A percentile compares a stretch with the other conserved stretches of the same genome.
Conservation (phyloP, 2,329 filamentous ascomycete genomes). For the Tolypocladium amazonense region DNA sequence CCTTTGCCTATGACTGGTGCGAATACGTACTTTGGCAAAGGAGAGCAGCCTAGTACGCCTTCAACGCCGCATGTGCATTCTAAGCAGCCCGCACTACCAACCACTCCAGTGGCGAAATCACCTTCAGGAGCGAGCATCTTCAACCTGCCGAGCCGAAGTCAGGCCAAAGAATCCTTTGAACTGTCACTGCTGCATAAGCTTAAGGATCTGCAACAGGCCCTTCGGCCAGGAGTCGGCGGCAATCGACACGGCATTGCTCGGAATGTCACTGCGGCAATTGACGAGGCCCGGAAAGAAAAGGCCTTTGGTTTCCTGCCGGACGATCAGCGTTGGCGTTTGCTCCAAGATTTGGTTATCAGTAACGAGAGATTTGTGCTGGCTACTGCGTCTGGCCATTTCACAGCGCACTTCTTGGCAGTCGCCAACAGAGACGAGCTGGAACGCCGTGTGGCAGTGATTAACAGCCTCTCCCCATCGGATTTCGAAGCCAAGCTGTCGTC, state of each 20-base stretch:
- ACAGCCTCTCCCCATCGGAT: conserved; percentile 12
- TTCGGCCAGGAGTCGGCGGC: neutral
- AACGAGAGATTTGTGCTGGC: conserved; percentile 20
- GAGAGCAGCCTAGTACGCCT: neutral
- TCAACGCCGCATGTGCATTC: neutral
- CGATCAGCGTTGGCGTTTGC: conserved; percentile 22
- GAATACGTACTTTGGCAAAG: conserved; percentile 24
- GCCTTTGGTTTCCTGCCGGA: conserved; percentile 19
- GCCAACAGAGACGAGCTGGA: conserved; percentile 15
- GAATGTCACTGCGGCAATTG: conserved; percentile 13
- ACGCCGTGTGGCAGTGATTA: conserved; percentile 12
- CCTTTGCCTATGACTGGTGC: conserved; percentile 23
- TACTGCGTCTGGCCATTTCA: conserved; percentile 14
- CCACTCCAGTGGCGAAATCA: neutral
- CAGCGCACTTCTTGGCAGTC: conserved; percentile 16
- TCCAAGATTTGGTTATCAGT: conserved; percentile 12
- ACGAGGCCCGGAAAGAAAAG: conserved; percentile 12
- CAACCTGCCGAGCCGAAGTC: conserved; percentile 8
- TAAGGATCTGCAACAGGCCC: neutral
- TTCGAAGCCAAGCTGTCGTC: conserved; percentile 13
- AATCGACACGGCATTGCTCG: conserved; percentile 4
- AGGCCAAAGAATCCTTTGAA: conserved; percentile 15
- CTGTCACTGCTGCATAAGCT: conserved; percentile 3
- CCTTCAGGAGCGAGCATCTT: conserved; percentile 8
- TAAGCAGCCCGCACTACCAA: neutral